Conservation (phyloP, 768 basidiomycete species). For the Coprinopsis strossmayeri region DNA sequence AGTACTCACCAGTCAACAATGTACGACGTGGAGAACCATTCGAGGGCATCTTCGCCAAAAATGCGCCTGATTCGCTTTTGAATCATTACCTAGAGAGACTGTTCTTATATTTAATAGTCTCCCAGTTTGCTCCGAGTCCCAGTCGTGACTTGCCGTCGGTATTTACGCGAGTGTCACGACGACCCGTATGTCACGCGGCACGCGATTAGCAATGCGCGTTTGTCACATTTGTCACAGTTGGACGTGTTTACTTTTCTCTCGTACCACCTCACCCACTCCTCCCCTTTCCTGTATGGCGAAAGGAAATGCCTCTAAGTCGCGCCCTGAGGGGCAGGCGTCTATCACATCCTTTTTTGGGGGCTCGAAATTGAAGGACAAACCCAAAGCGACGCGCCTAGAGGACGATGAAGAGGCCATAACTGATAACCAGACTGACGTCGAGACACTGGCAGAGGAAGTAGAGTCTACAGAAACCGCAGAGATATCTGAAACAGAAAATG, state of each 20-base stretch:
- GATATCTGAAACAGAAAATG: not conserved
- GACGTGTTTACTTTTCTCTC: not conserved
- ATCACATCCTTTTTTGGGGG: conserved; percentile 50
- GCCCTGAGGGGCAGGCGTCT: conserved; percentile 42
- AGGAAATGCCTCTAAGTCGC: conserved; percentile 22
- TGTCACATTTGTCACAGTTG: not conserved
- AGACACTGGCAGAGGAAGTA: conserved; percentile 13
- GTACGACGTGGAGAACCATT: conserved; percentile 42
- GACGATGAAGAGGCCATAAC: conserved; percentile 24
- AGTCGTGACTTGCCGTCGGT: no score
- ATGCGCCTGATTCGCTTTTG: conserved; percentile 17
- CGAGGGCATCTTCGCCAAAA: conserved; percentile 31
- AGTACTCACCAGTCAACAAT: conserved; percentile 44
- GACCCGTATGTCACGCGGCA: no score
- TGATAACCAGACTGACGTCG: conserved; percentile 18
- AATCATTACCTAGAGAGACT: conserved; percentile 5
- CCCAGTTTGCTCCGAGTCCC: not conserved
- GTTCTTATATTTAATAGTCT: no score
- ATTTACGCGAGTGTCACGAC: no score
- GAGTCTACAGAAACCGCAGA: conserved; percentile 17
- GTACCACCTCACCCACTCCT: not conserved
- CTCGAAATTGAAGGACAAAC: conserved; percentile 12
- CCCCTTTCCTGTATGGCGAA: conserved; percentile 11
- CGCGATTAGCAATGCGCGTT: no score
- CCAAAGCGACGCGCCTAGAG: conserved; percentile 12